Conservation (phyloP, 345 rosid species). For the Lumnitzera racemosa region DNA sequence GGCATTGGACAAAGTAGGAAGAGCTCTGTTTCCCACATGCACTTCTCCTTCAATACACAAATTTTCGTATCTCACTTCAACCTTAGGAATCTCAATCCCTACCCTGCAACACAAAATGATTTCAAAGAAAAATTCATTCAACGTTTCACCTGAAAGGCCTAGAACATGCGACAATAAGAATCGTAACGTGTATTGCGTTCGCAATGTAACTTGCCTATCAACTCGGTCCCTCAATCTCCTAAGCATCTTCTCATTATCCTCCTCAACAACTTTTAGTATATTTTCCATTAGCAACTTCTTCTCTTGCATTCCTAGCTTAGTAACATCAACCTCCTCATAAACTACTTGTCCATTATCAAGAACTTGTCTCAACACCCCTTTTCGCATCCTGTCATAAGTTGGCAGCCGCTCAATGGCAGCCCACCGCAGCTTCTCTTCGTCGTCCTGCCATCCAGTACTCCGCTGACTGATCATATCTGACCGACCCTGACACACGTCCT, state of each 20-base stretch:
- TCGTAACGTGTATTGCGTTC: too few relatives aligned
- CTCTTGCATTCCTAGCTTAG: conserved; percentile 48
- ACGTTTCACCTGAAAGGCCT: too few relatives aligned
- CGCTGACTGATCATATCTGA: conserved; percentile 22
- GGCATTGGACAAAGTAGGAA: conserved; percentile 62
- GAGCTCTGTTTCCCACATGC: conserved; percentile 72
- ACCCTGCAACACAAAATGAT: conserved; percentile 33
- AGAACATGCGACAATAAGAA: too few relatives aligned
- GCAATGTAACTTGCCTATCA: conserved; percentile 17
- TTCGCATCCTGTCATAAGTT: conserved; percentile 59
- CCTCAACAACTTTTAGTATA: conserved; percentile 56
- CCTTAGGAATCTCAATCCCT: conserved; percentile 64
- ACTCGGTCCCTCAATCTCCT: conserved; percentile 47
- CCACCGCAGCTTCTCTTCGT: conserved; percentile 82
- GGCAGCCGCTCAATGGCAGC: conserved; percentile 85
- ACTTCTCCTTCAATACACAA: conserved; percentile 60
- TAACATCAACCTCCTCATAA: conserved; percentile 45
- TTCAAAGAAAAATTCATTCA: background rate
- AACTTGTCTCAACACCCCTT: conserved; percentile 48
- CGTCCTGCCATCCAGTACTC: conserved; percentile 25
- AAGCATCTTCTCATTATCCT: conserved; percentile 62
- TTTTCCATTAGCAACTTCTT: conserved; percentile 53
- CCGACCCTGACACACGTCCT: too few relatives aligned
- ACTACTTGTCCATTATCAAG: conserved; percentile 37
- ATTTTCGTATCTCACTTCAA: conserved; percentile 67